Base-by-base conservation (phyloP, 2,329 filamentous ascomycete species). In the Podosphaera leucotricha region DNA sequence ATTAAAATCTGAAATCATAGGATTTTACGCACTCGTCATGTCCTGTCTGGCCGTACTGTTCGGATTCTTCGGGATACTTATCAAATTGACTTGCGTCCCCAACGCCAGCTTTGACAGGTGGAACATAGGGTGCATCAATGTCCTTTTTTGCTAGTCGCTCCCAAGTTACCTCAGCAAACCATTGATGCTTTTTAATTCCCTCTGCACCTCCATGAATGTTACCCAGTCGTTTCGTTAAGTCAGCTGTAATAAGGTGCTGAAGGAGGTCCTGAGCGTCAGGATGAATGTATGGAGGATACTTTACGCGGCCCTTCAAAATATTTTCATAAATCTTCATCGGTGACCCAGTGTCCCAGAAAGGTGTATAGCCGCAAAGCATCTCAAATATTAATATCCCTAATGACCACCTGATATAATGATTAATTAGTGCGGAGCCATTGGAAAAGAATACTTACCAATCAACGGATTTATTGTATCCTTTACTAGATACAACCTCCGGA, bases 251-350 rank as follows among this genome's bases (percentile, higher is more conserved):
- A 54, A 98, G 70, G 54, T 85, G 80, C 57, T 90, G 80, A 30
- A 98, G 73, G 46, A 98, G 69, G 60, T 95, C 82, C 59, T 93
- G 85, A 0, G 90, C 90, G 58, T 95, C 90, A 1, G 80, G 77
- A 59, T 95, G 84, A 55, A 98, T 82, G 60, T 95, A 98, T 5
- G 82, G 79, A 44, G 90, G 90, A 60, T 95, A 98, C 64, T 94
- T 95, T 62, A 98, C 82, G 55, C 81, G 79, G 47, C 87, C 90
- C 57, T 85, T 86, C 50, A 98, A 72, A 56, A 98, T 98, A 61
- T 98, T 98, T 66, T 98, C 90, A 65, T 98, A 98, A 57, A 98
- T 98, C 64, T 93, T 94, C 75, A 98, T 92, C 2, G 90, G 87
- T 38, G 84, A 93, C 45, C 87, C 90, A 55, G 82, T 83, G 61